A percentile compares a stretch with the other conserved stretches of the same genome.
Conservation (phyloP, 108 stramenopile species). For the Fistulifera pelliculosa region DNA sequence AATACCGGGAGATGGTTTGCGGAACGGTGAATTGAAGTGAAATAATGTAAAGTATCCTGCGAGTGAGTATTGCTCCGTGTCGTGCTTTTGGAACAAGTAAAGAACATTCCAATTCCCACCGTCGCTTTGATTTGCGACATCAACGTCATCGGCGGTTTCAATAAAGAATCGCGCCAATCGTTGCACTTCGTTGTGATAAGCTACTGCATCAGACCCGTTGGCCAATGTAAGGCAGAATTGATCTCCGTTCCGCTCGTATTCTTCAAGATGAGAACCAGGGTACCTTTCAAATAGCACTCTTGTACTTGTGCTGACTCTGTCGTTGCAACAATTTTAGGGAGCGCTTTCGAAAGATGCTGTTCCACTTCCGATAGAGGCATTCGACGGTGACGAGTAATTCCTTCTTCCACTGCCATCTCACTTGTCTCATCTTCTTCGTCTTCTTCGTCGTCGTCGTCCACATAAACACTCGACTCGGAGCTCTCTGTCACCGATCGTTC, state of each 20-base stretch:
- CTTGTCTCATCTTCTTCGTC: slow-evolving; percentile 2
- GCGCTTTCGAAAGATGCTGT: slow-evolving; percentile 4
- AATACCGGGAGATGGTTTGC: slow-evolving; percentile 64
- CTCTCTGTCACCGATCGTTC: background rate
- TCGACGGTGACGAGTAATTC: slow-evolving; percentile 32
- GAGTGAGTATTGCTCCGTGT: slow-evolving; percentile 32
- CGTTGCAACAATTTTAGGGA: slow-evolving; percentile 10
- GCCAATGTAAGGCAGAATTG: slow-evolving; percentile 60
- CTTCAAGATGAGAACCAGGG: slow-evolving; percentile 20
- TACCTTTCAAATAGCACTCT: slow-evolving; percentile 16
- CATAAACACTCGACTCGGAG: background rate
- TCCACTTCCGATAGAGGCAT: slow-evolving; percentile 15
- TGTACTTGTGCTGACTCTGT: background rate
- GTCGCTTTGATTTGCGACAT: slow-evolving; percentile 27
- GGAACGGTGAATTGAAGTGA: slow-evolving; percentile 68
- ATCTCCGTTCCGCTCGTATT: slow-evolving; percentile 14
- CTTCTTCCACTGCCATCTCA: slow-evolving; percentile 44
- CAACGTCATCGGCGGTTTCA: slow-evolving; percentile 65
- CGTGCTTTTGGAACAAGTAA: slow-evolving; percentile 57
- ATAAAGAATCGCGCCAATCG: slow-evolving; percentile 62
- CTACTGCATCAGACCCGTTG: slow-evolving; percentile 31
- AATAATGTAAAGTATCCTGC: slow-evolving; percentile 68
- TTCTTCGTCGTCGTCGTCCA: slow-evolving; percentile 5
- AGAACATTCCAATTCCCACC: slow-evolving; percentile 62
- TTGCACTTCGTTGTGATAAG: slow-evolving; percentile 58